Base-by-base conservation (phyloP, 805 yeast genomes). In the Saccharomycopsis schoenii region DNA sequence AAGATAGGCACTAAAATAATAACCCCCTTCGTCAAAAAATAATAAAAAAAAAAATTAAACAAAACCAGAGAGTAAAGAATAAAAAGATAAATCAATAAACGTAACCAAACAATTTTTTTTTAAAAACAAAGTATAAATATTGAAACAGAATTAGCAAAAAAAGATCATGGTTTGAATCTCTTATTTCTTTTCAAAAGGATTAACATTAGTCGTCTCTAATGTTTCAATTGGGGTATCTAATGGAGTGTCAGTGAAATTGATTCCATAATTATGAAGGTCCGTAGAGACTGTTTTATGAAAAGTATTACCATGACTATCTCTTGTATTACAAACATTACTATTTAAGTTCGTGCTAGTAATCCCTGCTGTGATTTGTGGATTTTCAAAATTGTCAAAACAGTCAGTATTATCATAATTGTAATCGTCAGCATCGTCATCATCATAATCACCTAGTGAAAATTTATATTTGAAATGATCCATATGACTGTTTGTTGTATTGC, bases 391-490 rank as follows among this genome's bases (percentile, higher is more conserved):
- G 21, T 40, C 61, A 52, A 61, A 55, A 36, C 56, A 14, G 15
- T 61, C 60, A 41, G 54, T 47, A 43, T 61, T 61, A 11, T 61
- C 4, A 37, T 12, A 58, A 25, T 41, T 55, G 11, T 59, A 56
- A 34, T 59, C 58, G 36, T 36, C 19, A 15, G 55, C 61, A 17
- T 56, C 56, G 24, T 60, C 56, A 40, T 41, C 55, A 19, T 42
- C 43, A 37, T 42, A 39, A 25, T 36, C 34, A 19, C 19, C 36
- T 15, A 39, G 2, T 41, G 43, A 9, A 15, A 40, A 29, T 21
- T 24, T 24, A 41, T 14, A 14, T 11, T 25, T n/a, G n/a, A 55
- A 24, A 17, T 17, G 42, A 34, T 36, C n/a, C 11, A 50, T n/a
- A 2, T 37, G 25, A 15, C 50, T 50, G 36, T 34, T 2, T 3